Conservation (phyloP, 2,329 filamentous ascomycete genomes). For the Pseudogymnoascus destructans region DNA sequence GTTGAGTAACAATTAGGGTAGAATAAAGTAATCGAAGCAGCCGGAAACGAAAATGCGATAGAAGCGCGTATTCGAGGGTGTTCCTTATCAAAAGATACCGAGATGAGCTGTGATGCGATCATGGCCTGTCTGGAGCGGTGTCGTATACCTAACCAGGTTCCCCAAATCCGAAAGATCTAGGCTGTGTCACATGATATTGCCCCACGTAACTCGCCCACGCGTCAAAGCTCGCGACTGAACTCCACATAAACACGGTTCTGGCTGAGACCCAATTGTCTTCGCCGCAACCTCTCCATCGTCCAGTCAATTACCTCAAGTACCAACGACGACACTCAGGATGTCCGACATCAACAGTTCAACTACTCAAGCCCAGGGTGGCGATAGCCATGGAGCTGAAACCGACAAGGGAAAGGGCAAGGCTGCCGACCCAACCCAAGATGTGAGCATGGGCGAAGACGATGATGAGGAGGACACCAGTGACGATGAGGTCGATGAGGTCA, state of each 20-base stretch:
- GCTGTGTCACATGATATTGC: slow-evolving; percentile 5
- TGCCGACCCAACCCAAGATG: slow-evolving; percentile 38
- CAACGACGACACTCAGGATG: slow-evolving; percentile 25
- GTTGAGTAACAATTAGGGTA: background rate
- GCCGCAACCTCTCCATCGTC: background rate
- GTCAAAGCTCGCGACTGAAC: slow-evolving; percentile 6
- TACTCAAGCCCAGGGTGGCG: slow-evolving; percentile 24
- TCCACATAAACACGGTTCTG: slow-evolving; percentile 9
- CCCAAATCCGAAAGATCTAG: background rate
- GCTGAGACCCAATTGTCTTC: slow-evolving; percentile 9
- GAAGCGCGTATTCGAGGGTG: background rate
- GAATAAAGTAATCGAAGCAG: background rate
- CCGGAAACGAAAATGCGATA: background rate
- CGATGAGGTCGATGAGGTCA: slow-evolving; percentile 52
- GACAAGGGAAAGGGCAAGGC: slow-evolving; percentile 87
- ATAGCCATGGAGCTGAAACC: slow-evolving; percentile 28
- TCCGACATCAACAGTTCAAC: slow-evolving; percentile 33
- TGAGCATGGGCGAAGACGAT: slow-evolving; percentile 51
- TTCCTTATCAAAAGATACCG: slow-evolving; percentile 5
- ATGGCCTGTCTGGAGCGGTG: slow-evolving; percentile 2
- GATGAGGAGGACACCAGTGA: slow-evolving; percentile 56
- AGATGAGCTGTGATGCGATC: slow-evolving; percentile 1
- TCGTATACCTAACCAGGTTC: slow-evolving; percentile 4
- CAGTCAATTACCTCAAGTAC: background rate
- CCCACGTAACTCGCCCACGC: background rate